Evolutionary conservation across 106 monocot species (phyloP).

Genomic region (Dioscorea dumetorum): DNA sequence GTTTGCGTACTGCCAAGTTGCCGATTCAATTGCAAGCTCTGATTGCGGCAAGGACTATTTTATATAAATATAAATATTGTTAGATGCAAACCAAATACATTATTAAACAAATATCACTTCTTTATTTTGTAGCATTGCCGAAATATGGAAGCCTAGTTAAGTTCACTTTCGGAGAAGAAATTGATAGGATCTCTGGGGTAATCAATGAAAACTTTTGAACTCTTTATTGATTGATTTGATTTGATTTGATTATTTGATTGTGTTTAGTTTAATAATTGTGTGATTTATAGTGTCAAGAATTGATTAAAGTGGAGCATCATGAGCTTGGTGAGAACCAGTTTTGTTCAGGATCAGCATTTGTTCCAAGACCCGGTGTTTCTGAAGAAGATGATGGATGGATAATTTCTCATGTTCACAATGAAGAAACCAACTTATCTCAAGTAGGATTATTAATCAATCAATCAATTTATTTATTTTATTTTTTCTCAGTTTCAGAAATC

Average conservation of each 20-base stretch:
- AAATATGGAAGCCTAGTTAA: conserved; percentile 39
- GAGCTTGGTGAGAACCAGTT: conserved; percentile 22
- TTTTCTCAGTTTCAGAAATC: no score
- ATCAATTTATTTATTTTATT: no score
- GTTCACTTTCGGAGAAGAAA: conserved; percentile 21
- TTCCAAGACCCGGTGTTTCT: conserved; percentile 11
- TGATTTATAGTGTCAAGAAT: not conserved
- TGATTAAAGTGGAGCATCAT: conserved; percentile 25
- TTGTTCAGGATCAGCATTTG: conserved; percentile 47
- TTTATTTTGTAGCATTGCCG: conserved; percentile 20
- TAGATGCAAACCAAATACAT: not conserved
- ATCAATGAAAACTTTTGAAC: not conserved
- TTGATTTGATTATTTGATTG: not conserved
- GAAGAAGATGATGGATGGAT: conserved; percentile 62
- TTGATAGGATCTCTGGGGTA: conserved; percentile 15
- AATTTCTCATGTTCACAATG: conserved; percentile 38
- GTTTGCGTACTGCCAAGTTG: conserved; percentile 41
- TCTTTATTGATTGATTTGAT: not conserved
- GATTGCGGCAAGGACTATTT: conserved; percentile 11
- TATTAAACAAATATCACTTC: not conserved
- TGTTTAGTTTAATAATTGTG: not conserved
- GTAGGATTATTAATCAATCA: conserved; percentile 8
- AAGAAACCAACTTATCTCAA: conserved; percentile 38
- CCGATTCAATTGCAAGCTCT: conserved; percentile 29
- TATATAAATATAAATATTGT: not conserved